Base-by-base conservation (phyloP, 2,329 filamentous ascomycete genomes). In the Ceratocystis cubensis region DNA sequence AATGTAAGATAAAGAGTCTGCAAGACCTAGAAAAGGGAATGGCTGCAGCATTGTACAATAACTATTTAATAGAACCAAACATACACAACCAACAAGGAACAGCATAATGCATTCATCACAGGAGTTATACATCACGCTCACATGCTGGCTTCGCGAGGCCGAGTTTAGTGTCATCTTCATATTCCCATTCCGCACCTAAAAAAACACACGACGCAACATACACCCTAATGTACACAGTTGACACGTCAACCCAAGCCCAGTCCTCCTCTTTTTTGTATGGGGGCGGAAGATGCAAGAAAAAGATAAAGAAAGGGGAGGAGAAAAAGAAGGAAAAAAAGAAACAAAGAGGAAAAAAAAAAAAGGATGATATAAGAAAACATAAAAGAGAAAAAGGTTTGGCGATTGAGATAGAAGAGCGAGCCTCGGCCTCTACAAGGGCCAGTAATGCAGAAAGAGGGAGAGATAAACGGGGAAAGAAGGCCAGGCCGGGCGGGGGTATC, bases 181-280 rank as follows among this genome's bases (percentile, higher is more conserved):
- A 64, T 67, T 67, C 66, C 66, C 59, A 57, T 57, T 33, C 28
- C 53, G 25, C 45, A 61, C 50, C 62, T 65, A 33, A 61, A 67
- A 64, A 62, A 64, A 67, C 37, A 41, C 37, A 41, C 37, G 37
- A 41, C 37, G 10, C 37, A 15, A 41, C 37, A 41, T 41, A 65
- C 66, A 61, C 66, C 66, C 64, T 68, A 68, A 68, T 68, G 66
- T 68, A 68, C 66, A 68, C 66, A 65, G 66, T 65, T 65, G 37
- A 63, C 25, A 63, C 25, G 44, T 59, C 61, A 45, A 53, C 64
- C 45, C 48, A 57, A 28, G 53, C 53, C 53, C 28, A 57, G 53
- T 33, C 45, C 30, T 63, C 44, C 56, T 61, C 50, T 30, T 65
- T 67, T 48, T 67, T 57, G 37, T 41, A 22, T 41, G 25, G 25